A percentile compares a stretch with the other conserved stretches of the same genome.
These are phyloP conservation scores for Monoraphidium neglectum DNA, from an alignment of 139 green algal genomes.

Conservation along the genomic window DNA sequence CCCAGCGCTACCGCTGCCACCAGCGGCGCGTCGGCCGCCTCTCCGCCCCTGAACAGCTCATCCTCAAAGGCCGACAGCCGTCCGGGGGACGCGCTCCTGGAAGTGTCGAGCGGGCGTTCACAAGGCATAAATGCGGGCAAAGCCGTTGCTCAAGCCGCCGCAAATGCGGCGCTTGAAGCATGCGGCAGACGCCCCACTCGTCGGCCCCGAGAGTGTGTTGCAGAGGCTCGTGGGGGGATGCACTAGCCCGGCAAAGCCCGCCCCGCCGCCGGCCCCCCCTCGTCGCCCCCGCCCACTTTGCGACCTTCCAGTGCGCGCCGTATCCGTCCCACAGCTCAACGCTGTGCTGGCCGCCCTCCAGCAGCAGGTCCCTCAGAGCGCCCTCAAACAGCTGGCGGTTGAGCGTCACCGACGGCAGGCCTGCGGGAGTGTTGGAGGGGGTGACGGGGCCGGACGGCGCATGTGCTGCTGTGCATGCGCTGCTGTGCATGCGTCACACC, in stretches of 20 bases:
- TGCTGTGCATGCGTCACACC: background rate
- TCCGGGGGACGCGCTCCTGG: conserved; percentile 76
- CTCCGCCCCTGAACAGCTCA: conserved; percentile 73
- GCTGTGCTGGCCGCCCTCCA: conserved; percentile 66
- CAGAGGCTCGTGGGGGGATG: too few species aligned
- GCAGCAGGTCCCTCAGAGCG: conserved; percentile 79
- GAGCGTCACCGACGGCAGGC: conserved; percentile 65
- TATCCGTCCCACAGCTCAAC: conserved; percentile 89
- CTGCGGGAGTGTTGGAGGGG: background rate
- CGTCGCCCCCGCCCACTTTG: conserved; percentile 26
- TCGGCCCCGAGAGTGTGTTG: too few species aligned
- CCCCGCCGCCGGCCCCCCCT: too few species aligned
- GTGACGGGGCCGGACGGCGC: too few species aligned
- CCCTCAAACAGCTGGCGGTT: conserved; percentile 76
- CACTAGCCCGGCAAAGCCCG: too few species aligned
- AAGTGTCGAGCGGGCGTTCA: too few species aligned
- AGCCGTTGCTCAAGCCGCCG: too few species aligned
- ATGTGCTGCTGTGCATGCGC: conserved; percentile 6
- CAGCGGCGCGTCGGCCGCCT: conserved; percentile 69
- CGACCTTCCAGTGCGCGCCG: conserved; percentile 47
- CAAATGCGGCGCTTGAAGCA: too few species aligned
- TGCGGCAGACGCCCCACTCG: too few species aligned
- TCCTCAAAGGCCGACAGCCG: conserved; percentile 85
- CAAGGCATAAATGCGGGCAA: too few species aligned
- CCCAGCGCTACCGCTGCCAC: conserved; percentile 53